Base-by-base conservation (phyloP, 1,139 yeast species). In the Saccharomycopsis phalli region DNA sequence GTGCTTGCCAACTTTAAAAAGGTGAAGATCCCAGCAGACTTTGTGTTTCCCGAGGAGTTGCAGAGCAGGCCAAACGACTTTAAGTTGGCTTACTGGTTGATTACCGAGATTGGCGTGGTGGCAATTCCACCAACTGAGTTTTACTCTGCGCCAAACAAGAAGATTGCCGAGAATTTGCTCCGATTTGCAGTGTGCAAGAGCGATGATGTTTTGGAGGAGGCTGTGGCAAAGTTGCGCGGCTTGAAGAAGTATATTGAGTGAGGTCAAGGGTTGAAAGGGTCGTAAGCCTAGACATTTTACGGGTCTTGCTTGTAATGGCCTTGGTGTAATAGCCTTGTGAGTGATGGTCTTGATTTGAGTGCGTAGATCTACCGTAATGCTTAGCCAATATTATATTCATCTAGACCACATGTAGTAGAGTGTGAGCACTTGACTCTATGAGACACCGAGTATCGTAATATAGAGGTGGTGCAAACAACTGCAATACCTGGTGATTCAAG, bases 181-280 rank as follows among this genome's bases (percentile, higher is more conserved):
- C 76, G 98, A 57, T 88, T 91, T 60, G 97, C 98, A 13, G 94
- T 91, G 14, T 91, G 98, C 68, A 91, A 91, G 63, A 95, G 82
- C 53, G 94, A 91, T 56, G 66, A 65, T 4, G 68, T 84, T 47
- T 69, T 91, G 50, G 76, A 75, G 49, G 86, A 81, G 50, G 97
- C 97, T 1, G 94, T 81, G 16, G 71, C 66, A 45, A 76, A 88
- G 62, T 71, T 91, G 50, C 66, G 71, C 51, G 72, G 71, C 34
- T 70, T 91, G 53, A 81, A 81, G 62, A 63, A 81, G 40, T 84
- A 78, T 59, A 61, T 75, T 49, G 65, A 54, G 13, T 30, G 17
- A 16, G 5, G 29, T n/a, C n/a, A n/a, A n/a, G n/a, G n/a, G n/a
- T n/a, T n/a, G n/a, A n/a, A n/a, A n/a, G n/a, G n/a, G n/a, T n/a